Conservation (phyloP, 352 stramenopile genomes). For the Phytophthora idaei region DNA sequence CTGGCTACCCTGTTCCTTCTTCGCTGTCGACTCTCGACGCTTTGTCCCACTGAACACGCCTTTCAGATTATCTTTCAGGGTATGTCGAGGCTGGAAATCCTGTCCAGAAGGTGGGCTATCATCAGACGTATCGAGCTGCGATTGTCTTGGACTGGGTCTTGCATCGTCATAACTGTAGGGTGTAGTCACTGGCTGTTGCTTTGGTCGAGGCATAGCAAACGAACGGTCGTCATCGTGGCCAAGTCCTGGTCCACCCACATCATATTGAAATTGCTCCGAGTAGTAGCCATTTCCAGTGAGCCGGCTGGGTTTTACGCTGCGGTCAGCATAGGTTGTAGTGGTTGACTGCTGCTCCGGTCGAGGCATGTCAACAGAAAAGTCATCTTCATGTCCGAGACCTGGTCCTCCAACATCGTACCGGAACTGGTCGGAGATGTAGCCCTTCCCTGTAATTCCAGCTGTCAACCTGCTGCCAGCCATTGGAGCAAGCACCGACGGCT, state of each 20-base stretch:
- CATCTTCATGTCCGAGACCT: constrained; percentile 33
- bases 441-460: constrained; percentile 33
- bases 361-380: constrained; percentile 26
- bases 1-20: constrained; percentile 16
- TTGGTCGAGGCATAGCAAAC: constrained; percentile 36
- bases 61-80: constrained; percentile 44
- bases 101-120: neutral
- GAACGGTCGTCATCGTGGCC: constrained; percentile 34
- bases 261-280: constrained; percentile 42
- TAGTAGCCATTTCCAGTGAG: constrained; percentile 29
- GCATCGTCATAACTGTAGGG: constrained; percentile 17
- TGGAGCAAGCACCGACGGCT: constrained; percentile 12
- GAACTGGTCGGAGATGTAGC: constrained; percentile 45
- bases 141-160: constrained; percentile 8
- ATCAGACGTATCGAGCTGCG: neutral
- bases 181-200: constrained; percentile 5
- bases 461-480: constrained; percentile 20
- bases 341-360: constrained; percentile 21
- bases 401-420: constrained; percentile 34
- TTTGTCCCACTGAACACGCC: constrained; percentile 40
- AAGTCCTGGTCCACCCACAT: constrained; percentile 30
- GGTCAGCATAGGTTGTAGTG: constrained; percentile 3
- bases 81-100: constrained; percentile 28
- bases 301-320: constrained; percentile 11
- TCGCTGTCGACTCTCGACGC: constrained; percentile 26